A percentile compares a stretch with the other conserved stretches of the same genome.
phyloP scores from a whole-genome alignment of 2,329 filamentous ascomycete species.

The Colletotrichum lupini region DNA sequence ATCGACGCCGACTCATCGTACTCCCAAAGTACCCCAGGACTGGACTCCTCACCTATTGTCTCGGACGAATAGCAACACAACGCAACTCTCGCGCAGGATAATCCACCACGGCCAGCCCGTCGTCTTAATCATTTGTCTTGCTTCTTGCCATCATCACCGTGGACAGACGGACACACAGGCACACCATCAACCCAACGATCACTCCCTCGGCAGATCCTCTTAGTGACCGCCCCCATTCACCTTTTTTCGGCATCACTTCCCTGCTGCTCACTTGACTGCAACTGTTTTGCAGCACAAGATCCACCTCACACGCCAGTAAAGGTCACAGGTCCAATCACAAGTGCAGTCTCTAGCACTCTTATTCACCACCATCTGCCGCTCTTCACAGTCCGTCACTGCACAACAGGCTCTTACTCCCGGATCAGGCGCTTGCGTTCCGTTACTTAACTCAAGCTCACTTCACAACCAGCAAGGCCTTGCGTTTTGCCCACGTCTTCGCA shows the following conservation, averaged over 20 bases:
- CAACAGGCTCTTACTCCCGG: slow-evolving; percentile 16
- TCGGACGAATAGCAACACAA: slow-evolving; percentile 10
- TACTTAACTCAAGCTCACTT: slow-evolving; percentile 14
- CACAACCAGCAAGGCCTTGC: background rate
- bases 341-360: slow-evolving; percentile 16
- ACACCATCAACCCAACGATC: slow-evolving; percentile 6
- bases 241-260: slow-evolving; percentile 3
- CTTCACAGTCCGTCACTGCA: slow-evolving; percentile 15
- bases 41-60: slow-evolving; percentile 35
- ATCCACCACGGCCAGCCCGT: slow-evolving; percentile 19
- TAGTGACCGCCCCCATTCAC: slow-evolving; percentile 1
- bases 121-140: slow-evolving; percentile 18
- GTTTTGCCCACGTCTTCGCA: background rate
- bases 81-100: slow-evolving; percentile 4
- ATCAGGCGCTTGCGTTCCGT: slow-evolving; percentile 24
- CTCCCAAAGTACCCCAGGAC: slow-evolving; percentile 22
- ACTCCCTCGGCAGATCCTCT: slow-evolving; percentile 13
- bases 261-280: slow-evolving; percentile 30
- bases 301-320: slow-evolving; percentile 31
- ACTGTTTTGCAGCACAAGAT: slow-evolving; percentile 29
- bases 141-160: background rate
- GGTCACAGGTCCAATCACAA: slow-evolving; percentile 29
- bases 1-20: slow-evolving; percentile 18
- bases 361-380: slow-evolving; percentile 24
- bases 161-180: background rate